Conservation (phyloP, 2,329 filamentous ascomycete species). For the Alternaria dauci region DNA sequence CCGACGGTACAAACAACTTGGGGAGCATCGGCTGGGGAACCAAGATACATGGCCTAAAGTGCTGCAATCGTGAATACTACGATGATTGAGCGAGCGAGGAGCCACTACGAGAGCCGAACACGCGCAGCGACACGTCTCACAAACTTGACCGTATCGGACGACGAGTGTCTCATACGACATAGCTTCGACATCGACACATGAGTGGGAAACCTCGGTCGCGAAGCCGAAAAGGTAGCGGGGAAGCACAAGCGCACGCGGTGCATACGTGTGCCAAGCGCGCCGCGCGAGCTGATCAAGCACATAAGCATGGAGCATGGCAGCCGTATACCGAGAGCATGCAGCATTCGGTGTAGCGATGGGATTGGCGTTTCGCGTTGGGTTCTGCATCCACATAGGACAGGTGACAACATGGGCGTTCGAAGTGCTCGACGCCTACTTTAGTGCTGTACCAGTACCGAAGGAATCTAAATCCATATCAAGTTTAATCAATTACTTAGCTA, state of each 20-base stretch:
- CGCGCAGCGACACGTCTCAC: not conserved
- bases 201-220: not conserved
- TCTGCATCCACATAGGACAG: not conserved
- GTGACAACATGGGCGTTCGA: slow-evolving; percentile 22
- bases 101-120: not conserved
- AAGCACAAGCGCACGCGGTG: not conserved
- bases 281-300: not conserved
- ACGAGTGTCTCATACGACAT: not conserved
- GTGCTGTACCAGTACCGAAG: not conserved
- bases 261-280: not conserved
- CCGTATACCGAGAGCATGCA: slow-evolving; percentile 3
- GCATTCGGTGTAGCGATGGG: not conserved
- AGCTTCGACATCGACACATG: not conserved
- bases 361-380: not conserved
- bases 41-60: slow-evolving; percentile 40
- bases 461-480: not conserved
- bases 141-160: not conserved
- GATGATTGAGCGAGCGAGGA: slow-evolving; percentile 13
- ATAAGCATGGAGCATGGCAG: not conserved
- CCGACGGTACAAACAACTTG: slow-evolving; percentile 46
- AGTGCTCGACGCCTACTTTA: slow-evolving; percentile 26
- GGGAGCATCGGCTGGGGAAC: slow-evolving; percentile 40
- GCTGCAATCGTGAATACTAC: slow-evolving; percentile 28
- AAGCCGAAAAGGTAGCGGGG: not conserved
- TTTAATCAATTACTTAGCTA: not conserved